Percentiles rank a stretch among this genome's conserved stretches.
Evolutionary conservation across 176 grass and related monocot species (phyloP).

Genomic region (Zoysia pacifica): DNA sequence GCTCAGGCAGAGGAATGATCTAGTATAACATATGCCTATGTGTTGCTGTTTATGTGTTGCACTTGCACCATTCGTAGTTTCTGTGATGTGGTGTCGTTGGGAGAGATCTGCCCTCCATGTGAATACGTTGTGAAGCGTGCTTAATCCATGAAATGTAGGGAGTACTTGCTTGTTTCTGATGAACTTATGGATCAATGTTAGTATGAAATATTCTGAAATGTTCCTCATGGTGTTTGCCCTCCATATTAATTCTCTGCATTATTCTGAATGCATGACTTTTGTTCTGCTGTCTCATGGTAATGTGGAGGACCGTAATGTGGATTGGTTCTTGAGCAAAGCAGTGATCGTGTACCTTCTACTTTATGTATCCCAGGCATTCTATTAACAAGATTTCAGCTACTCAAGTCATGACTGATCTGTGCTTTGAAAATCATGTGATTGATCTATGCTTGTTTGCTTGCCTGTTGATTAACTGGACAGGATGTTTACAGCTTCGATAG

Average conservation of each 20-base stretch:
- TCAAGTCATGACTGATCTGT: background rate
- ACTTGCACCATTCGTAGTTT: constrained; percentile 8
- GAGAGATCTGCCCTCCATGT: constrained; percentile 29
- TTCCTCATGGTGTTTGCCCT: background rate
- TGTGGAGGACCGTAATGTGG: background rate
- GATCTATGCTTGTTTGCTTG: background rate
- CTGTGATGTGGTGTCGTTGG: constrained; percentile 17
- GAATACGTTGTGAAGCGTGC: constrained; percentile 27
- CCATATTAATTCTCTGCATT: background rate
- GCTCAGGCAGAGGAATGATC: background rate
- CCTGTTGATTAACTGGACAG: background rate
- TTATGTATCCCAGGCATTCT: background rate
- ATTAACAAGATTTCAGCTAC: background rate
- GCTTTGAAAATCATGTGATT: background rate
- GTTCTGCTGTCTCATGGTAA: background rate
- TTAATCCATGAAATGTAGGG: constrained; percentile 19
- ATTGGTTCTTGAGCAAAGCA: background rate
- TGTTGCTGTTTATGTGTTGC: background rate
- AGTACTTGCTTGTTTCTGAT: constrained; percentile 9
- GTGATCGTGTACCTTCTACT: background rate
- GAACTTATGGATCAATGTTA: constrained; percentile 24
- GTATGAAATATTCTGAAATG: constrained; percentile 5
- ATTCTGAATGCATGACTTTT: background rate
- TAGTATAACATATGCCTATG: background rate
- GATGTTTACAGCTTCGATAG: background rate